Percentiles rank a stretch among this genome's conserved stretches.
Conservation (phyloP, 2,329 filamentous ascomycete genomes). For the Nemania sp. region DNA sequence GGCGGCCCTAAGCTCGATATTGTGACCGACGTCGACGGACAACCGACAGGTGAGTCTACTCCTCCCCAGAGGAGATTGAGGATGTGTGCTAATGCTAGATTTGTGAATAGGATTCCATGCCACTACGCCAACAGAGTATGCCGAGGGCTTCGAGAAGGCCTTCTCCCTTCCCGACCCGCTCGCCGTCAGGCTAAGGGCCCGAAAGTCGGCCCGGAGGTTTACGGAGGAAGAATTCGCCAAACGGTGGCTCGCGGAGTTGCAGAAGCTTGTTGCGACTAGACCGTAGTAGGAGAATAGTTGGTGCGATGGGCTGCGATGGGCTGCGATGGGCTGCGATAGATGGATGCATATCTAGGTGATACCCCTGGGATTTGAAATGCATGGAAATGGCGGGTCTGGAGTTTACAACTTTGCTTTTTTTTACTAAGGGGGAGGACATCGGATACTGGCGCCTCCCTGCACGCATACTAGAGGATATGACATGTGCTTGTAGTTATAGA, state of each 20-base stretch:
- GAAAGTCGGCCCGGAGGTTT: constrained; percentile 84
- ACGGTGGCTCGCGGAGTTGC: constrained; percentile 82
- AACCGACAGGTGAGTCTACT: constrained; percentile 74
- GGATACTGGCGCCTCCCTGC: not conserved
- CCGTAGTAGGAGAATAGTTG: not conserved
- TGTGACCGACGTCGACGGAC: constrained; percentile 81
- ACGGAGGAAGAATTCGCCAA: constrained; percentile 86
- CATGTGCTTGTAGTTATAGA: not conserved
- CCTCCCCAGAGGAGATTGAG: not conserved
- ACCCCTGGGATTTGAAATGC: constrained; percentile 32
- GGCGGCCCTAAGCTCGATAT: constrained; percentile 96
- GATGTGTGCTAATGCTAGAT: constrained; percentile 3
- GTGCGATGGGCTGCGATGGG: not conserved
- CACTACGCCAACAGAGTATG: constrained; percentile 81
- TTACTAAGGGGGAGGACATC: not conserved
- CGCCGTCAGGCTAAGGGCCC: constrained; percentile 79
- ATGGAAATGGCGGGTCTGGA: constrained; percentile 31
- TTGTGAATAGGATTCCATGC: constrained; percentile 81
- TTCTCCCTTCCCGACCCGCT: constrained; percentile 78
- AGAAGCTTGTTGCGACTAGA: constrained; percentile 71
- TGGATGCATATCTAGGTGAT: constrained; percentile 24
- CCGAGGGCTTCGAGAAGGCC: constrained; percentile 81
- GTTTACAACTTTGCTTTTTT: constrained; percentile 36
- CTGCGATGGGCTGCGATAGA: not conserved
- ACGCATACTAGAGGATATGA: not conserved